A percentile compares a stretch with the other conserved stretches of the same genome.
Conservation (phyloP, 1,284 basidiomycete species). For the Entoloma clypeatum region DNA sequence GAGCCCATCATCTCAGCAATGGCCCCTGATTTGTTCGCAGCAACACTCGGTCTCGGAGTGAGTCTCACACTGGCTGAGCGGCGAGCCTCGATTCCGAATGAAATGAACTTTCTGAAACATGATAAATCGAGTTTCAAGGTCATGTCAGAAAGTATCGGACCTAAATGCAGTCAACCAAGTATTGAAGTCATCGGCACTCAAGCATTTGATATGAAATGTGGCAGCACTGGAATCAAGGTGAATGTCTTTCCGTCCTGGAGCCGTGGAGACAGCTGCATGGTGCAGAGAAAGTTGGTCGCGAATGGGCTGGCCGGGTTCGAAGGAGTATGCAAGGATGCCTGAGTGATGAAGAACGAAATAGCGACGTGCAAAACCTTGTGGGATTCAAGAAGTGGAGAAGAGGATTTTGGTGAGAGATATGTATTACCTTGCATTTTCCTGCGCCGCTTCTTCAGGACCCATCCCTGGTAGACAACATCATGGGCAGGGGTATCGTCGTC, state of each 20-base stretch:
- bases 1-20: constrained; percentile 60
- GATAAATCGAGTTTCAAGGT: constrained; percentile 11
- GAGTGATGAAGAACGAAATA: constrained; percentile 67
- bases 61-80: constrained; percentile 43
- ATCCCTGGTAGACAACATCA: constrained; percentile 57
- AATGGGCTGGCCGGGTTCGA: constrained; percentile 64
- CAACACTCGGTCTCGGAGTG: constrained; percentile 31
- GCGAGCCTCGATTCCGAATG: constrained; percentile 44
- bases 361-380: constrained; percentile 75
- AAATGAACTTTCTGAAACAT: constrained; percentile 52
- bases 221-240: constrained; percentile 73
- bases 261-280: constrained; percentile 71
- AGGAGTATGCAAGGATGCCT: constrained; percentile 72
- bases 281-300: constrained; percentile 68
- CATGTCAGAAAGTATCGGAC: constrained; percentile 31
- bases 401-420: constrained; percentile 4
- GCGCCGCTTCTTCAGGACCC: constrained; percentile 77
- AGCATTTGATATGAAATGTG: constrained; percentile 77
- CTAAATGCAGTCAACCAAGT: constrained; percentile 72
- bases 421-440: constrained; percentile 77
- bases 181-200: constrained; percentile 66
- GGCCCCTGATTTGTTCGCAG: constrained; percentile 41
- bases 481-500: constrained; percentile 15
- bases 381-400: constrained; percentile 11
- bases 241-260: constrained; percentile 65